Base-by-base conservation (phyloP, 2,329 filamentous ascomycete species). In the Clarireedia hainanense region DNA sequence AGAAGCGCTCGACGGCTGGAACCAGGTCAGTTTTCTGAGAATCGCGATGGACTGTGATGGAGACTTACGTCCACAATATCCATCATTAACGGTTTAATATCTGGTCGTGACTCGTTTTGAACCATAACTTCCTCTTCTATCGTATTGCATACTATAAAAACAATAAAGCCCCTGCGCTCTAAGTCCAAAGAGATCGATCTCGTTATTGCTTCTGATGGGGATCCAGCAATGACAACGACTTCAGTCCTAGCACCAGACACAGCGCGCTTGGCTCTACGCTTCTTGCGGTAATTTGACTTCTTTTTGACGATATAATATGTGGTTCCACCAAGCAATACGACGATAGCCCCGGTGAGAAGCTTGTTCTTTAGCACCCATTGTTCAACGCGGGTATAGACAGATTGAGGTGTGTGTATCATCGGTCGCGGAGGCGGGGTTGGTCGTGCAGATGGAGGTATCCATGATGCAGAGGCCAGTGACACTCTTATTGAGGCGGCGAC, bases 151-250 rank as follows among this genome's bases (percentile, higher is more conserved):
- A 95, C 88, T 58, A 99, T 78, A 70, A 91, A 99, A 55, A 97
- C 89, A 58, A 97, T 88, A 70, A 95, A 97, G 4, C 94, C 94
- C 61, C 91, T 83, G 58, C 91, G 80, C 73, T 97, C 94, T 63
- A 99, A 76, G 68, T 99, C 94, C 48, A 91, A 73, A 2, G 90
- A 84, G 53, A 97, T 76, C 10, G 89, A 90, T 66, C 85, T 86
- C 6, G 90, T 92, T 67, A 96, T 78, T 15, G 91, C 88, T 65
- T 95, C 84, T 50, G 86, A 83, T 2, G 90, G 88, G 20, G 89
- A 91, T n/a, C 92, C 92, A 23, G 91, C 91, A 60, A 97, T 80
- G 27, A 97, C 88, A 69, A 84, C 75, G 5, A 97, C 92, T 71
- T 99, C 94, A 61, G 86, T 84, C 52, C 94, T 81, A 4, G 89